Percentiles rank a stretch among this genome's conserved stretches.
Evolutionary conservation across 176 grass and related monocot genomes (phyloP).

Genomic region (Musa itinerans): DNA sequence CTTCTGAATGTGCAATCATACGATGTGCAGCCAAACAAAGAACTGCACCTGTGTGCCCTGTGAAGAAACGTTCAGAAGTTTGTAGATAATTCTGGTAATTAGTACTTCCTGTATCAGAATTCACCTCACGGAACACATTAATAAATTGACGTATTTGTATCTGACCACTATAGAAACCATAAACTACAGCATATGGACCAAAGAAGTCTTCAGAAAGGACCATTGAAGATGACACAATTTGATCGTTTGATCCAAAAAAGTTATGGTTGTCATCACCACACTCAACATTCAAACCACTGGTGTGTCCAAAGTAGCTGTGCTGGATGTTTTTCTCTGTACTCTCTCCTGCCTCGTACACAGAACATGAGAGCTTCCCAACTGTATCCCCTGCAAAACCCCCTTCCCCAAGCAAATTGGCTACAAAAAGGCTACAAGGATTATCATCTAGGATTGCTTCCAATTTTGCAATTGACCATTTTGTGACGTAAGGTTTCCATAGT

Average conservation of each 20-base stretch:
- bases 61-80: conserved; percentile 67
- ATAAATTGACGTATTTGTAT: conserved; percentile 85
- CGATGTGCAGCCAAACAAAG: conserved; percentile 82
- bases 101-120: conserved; percentile 38
- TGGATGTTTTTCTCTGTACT: conserved; percentile 14
- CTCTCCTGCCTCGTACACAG: conserved; percentile 9
- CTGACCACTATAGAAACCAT: conserved; percentile 90
- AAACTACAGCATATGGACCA: conserved; percentile 83
- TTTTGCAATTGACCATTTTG: conserved; percentile 53
- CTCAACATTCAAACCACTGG: neutral
- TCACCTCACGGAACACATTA: conserved; percentile 37
- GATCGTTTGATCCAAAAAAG: conserved; percentile 22
- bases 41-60: conserved; percentile 76
- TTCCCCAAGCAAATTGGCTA: conserved; percentile 51
- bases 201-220: conserved; percentile 74
- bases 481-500: conserved; percentile 64
- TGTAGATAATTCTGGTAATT: conserved; percentile 42
- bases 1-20: conserved; percentile 32
- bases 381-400: conserved; percentile 55
- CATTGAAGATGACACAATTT: conserved; percentile 75
- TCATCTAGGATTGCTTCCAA: conserved; percentile 22
- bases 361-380: conserved; percentile 18
- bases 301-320: conserved; percentile 4
- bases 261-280: neutral
- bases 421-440: conserved; percentile 26